A percentile compares a stretch with the other conserved stretches of the same genome.
phyloP scores from a whole-genome alignment of 1,284 basidiomycete genomes.

The Sparassis latifolia region DNA sequence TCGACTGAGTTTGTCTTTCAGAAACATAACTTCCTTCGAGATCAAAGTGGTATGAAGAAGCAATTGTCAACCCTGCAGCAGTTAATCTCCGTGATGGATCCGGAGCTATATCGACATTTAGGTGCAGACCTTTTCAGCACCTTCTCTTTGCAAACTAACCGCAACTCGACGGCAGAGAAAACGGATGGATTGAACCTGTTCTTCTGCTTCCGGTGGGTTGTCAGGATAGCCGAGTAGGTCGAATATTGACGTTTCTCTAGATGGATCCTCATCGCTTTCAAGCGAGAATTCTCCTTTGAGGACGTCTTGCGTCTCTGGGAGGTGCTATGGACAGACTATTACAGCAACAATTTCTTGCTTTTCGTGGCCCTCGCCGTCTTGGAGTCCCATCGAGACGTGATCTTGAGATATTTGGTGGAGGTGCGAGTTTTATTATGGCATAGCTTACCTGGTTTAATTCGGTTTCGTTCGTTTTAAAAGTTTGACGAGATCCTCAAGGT shows the following conservation, averaged over 20 bases:
- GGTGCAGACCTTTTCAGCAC: conserved; percentile 36
- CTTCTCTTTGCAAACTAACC: conserved; percentile 2
- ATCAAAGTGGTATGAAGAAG: conserved; percentile 96
- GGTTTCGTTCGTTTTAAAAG: conserved; percentile 28
- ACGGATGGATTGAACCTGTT: conserved; percentile 91
- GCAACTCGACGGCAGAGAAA: conserved; percentile 51
- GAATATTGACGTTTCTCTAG: conserved; percentile 22
- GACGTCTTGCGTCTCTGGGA: conserved; percentile 93
- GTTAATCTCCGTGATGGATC: conserved; percentile 89
- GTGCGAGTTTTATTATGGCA: conserved; percentile 30
- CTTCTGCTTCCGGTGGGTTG: conserved; percentile 87
- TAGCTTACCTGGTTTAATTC: not conserved
- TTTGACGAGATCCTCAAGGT: conserved; percentile 87
- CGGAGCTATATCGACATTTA: conserved; percentile 84
- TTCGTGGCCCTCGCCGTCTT: conserved; percentile 93
- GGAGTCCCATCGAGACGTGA: conserved; percentile 90
- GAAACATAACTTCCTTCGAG: conserved; percentile 93
- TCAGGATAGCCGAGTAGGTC: not conserved
- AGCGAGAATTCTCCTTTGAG: conserved; percentile 90
- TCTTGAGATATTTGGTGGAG: conserved; percentile 89
- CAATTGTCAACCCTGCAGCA: conserved; percentile 88
- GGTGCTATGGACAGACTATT: conserved; percentile 91
- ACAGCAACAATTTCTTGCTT: conserved; percentile 83
- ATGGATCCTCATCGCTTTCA: conserved; percentile 88
- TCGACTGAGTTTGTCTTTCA: conserved; percentile 24